Evolutionary conservation across 805 yeast species (phyloP), one percentile per base, ranked within the genome.

Genomic region (Teunomyces lycoperdinae): DNA sequence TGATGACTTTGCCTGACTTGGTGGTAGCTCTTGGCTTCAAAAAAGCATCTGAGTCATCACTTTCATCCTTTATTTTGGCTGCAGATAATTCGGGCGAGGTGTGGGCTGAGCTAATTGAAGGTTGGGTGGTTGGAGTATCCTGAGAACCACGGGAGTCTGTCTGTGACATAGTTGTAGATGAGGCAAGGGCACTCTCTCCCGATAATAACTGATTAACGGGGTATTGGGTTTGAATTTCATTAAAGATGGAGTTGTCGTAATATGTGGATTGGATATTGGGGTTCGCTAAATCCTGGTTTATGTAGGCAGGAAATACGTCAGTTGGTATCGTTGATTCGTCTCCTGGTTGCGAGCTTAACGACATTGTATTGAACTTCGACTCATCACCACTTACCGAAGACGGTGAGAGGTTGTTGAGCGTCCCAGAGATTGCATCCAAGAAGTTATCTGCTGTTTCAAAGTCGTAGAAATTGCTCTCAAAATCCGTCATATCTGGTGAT

Each of bases 401-500:
- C 14, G 61, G 64, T 34, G 61, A 56, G 24, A 61, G 48, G 30
- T 52, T 46, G n/a, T 48, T 52, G 13, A 57, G 46, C 13, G 62
- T 51, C 7, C 65, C 68, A n/a, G 65, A 57, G 11, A 68, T 58
- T 33, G 55, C 54, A 43, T 60, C 61, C 42, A 68, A 54, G 43
- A 68, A 67, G 45, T 45, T 56, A 46, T 67, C 70, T 11, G 71
- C 56, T 32, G 61, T 55, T 16, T 61, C 67, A 49, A 68, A 67
- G 46, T 54, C 56, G 46, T 50, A 52, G 50, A 42, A 52, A 38
- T 38, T 46, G 42, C 30, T 36, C 27, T 52, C 54, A 35, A 50
- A 49, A 27, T 54, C 58, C 16, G 57, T 33, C 57, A 53, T 53
- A n/a, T 17, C 34, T 24, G 40, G 17, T 29, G 34, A 28, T 24